Base-by-base conservation (phyloP, 129 eudicot species). In the Ambrosia trifida region DNA sequence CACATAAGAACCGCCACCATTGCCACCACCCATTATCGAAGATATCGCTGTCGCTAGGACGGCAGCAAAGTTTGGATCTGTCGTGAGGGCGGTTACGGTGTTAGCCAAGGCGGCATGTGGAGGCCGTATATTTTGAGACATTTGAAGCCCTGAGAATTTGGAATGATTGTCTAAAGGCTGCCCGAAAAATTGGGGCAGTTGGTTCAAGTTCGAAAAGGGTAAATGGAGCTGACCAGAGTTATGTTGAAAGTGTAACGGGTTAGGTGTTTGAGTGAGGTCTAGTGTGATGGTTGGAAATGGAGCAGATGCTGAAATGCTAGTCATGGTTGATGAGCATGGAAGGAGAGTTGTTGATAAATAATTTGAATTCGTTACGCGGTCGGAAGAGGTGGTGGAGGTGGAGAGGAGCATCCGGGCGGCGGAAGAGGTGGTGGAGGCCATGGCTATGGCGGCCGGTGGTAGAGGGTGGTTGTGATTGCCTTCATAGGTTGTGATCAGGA, bases 401-500 rank as follows among this genome's bases (percentile, higher is more conserved):
- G 95, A 85, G 56, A 88, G 87, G 1, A 88, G 83, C 95, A 88
- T 88, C 32, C 63, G 52, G 9, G 90, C 88, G 4, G 95, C 95
- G 1, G 88, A 75, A 0, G 90, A 82, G 61, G 95, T 88, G 31
- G 86, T 80, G 36, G 90, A 85, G 7, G 88, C 90, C 95, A 88
- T 88, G 17, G 88, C 84, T 82, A 80, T 78, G 66, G 95, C 95
- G 4, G 88, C 85, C 5, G 90, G 90, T 0, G 90, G 95, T 19
- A 88, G 74, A 19, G 95, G 95, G 44, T 88, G 95, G 84, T 85
- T 88, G 88, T 88, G 95, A 31, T 75, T 84, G 66, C 95, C 95
- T 78, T 88, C 95, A 75, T 88, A 88, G 11, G 95, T 88, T 3
- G 95, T 85, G 45, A 80, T 81, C 7, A 85, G 70, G 64, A 88